Conservation (phyloP, 805 yeast species). For the Barnettozyma salicaria region DNA sequence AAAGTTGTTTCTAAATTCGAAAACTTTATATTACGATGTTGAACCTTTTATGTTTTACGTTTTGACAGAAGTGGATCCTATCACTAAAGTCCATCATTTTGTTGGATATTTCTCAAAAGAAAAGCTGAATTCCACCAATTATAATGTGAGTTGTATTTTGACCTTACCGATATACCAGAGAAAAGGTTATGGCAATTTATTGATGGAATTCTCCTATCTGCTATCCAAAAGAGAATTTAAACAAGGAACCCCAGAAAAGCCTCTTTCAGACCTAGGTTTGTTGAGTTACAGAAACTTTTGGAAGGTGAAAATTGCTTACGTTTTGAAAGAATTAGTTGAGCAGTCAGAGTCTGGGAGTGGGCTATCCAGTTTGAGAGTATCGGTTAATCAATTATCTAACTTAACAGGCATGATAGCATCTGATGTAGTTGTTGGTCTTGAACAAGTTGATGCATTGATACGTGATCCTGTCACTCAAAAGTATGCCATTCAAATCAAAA, state of each 20-base stretch:
- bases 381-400: conserved; percentile 58
- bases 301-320: conserved; percentile 57
- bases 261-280: conserved; percentile 80
- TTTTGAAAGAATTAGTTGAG: conserved; percentile 18
- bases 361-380: conserved; percentile 25
- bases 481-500: conserved; percentile 51
- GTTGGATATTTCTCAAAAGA: conserved; percentile 96
- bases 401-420: conserved; percentile 82
- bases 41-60: conserved; percentile 92
- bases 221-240: conserved; percentile 69
- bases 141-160: conserved; percentile 85
- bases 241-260: conserved; percentile 93
- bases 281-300: conserved; percentile 84
- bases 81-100: conserved; percentile 52
- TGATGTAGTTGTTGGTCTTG: conserved; percentile 84
- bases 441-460: conserved; percentile 60
- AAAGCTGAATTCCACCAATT: conserved; percentile 60
- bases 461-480: conserved; percentile 37
- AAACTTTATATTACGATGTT: conserved; percentile 89
- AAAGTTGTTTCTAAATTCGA: conserved; percentile 82
- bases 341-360: conserved; percentile 5
- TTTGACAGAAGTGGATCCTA: conserved; percentile 58
- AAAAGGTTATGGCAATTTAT: conserved; percentile 80
- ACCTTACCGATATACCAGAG: conserved; percentile 86
- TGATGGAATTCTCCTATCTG: conserved; percentile 85